A percentile compares a stretch with the other conserved stretches of the same genome.
Evolutionary conservation across 192 early-diverging fungal genomes (phyloP).

Genomic region (Coemansia guatemalensis): DNA sequence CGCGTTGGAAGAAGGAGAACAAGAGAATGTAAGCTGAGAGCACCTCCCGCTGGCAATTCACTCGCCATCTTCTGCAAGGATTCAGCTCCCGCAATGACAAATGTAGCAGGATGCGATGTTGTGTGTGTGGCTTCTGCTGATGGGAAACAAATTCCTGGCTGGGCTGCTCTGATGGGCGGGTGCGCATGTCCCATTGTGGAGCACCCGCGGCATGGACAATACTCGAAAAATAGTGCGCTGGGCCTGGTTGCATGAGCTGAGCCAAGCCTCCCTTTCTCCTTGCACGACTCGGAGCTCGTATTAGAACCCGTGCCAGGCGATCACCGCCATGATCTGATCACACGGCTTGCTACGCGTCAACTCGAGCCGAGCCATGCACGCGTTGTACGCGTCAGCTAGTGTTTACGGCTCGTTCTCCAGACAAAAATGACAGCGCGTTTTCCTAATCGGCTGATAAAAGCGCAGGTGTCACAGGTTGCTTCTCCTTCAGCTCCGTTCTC

Average conservation of each 20-base stretch:
- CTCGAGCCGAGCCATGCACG: slow-evolving; percentile 10
- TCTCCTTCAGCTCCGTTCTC: background rate
- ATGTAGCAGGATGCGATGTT: background rate
- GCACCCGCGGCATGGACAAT: too few species aligned
- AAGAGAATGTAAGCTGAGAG: background rate
- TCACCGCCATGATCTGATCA: background rate
- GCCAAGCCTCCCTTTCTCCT: background rate
- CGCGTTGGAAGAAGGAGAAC: slow-evolving; percentile 3
- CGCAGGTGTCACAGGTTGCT: background rate
- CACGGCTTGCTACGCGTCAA: background rate
- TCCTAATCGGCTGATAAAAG: background rate
- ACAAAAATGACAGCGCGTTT: background rate
- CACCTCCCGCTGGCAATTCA: slow-evolving; percentile 1
- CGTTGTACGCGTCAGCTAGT: background rate
- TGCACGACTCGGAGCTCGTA: too few species aligned
- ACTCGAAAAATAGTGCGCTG: background rate
- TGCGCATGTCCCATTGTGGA: background rate
- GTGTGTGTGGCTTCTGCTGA: background rate
- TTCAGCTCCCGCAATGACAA: background rate
- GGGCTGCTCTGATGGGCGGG: background rate
- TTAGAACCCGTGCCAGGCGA: background rate
- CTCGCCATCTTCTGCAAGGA: background rate
- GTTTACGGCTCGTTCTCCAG: background rate
- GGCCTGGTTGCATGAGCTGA: background rate
- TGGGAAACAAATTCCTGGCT: background rate